A percentile compares a stretch with the other conserved stretches of the same genome.
phyloP scores from a whole-genome alignment of 2,329 filamentous ascomycete genomes.

The Ustulina deusta region DNA sequence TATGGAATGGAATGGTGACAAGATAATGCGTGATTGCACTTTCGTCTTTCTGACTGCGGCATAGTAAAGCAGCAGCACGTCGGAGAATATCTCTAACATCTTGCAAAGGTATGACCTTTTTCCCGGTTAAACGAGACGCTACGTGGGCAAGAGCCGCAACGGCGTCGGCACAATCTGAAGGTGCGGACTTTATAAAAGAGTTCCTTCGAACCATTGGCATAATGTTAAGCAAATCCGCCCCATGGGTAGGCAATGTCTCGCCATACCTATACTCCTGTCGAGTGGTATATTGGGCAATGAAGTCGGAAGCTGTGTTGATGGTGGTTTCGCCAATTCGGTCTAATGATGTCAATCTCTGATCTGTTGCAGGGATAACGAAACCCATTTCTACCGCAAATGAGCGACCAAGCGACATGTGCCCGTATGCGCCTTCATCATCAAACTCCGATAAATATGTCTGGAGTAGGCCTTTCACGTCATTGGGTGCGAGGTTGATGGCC shows the following conservation, averaged over 20 bases:
- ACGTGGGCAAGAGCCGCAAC: constrained; percentile 77
- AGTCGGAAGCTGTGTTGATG: constrained; percentile 94
- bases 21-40: constrained; percentile 86
- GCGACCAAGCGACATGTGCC: constrained; percentile 89
- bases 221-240: constrained; percentile 72
- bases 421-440: constrained; percentile 89
- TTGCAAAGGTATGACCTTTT: constrained; percentile 75
- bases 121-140: constrained; percentile 75
- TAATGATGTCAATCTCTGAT: constrained; percentile 86
- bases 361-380: constrained; percentile 83
- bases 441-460: constrained; percentile 97
- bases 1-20: constrained; percentile 89
- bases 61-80: constrained; percentile 87
- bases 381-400: constrained; percentile 97
- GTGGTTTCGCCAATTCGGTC: constrained; percentile 78
- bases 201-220: constrained; percentile 66
- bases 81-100: constrained; percentile 86
- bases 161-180: constrained; percentile 68
- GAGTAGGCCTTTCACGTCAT: constrained; percentile 93
- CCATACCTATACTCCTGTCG: constrained; percentile 95
- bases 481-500: constrained; percentile 85
- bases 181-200: constrained; percentile 64
- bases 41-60: constrained; percentile 79
- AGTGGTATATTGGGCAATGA: constrained; percentile 96
- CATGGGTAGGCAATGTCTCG: constrained; percentile 77